Base-by-base conservation (phyloP, 2,329 filamentous ascomycete genomes). In the Ophidiomyces ophidiicola region DNA sequence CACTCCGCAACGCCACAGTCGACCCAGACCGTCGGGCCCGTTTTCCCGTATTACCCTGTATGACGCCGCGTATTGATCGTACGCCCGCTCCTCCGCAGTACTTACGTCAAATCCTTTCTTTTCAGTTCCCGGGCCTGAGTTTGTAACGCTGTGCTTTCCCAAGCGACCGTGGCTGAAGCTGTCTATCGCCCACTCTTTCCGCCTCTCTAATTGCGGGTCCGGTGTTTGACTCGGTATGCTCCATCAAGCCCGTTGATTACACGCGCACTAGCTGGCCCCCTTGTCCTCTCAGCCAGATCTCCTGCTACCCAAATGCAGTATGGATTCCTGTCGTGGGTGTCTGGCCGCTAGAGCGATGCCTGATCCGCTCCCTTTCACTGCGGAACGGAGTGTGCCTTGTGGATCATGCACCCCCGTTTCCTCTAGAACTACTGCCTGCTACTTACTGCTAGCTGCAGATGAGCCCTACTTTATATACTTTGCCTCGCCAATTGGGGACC, bases 341-440 rank as follows among this genome's bases (percentile, higher is more conserved):
- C 40, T 37, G 36, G 20, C 35, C 35, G 29, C 26, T 36, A 35
- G 36, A 37, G 17, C 32, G 39, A 37, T 45, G 40, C 43, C 43
- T 35, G 32, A 37, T 37, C 18, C 35, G 31, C 5, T 23, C 4
- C 14, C n/a, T 15, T 29, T 10, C 24, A 12, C n/a, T 30, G n/a
- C 35, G 31, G 24, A 28, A 28, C 35, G 31, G 17, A 23, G 17
- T 37, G 11, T 31, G 35, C 35, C 35, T 37, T 37, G 35, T 23
- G 35, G 25, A 37, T 11, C 17, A 15, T 12, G 24, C 14, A 5
- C 25, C 34, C 18, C 28, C 14, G 8, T 17, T 31, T 28, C 35
- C n/a, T 15, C 25, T 5, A 23, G 34, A 36, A 36, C 11, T 29
- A 18, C n/a, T 30, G n/a, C 31, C 35, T 37, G 35, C 35, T 21